phyloP scores from a whole-genome alignment of 1,284 basidiomycete species.

The Trametes sp. region DNA sequence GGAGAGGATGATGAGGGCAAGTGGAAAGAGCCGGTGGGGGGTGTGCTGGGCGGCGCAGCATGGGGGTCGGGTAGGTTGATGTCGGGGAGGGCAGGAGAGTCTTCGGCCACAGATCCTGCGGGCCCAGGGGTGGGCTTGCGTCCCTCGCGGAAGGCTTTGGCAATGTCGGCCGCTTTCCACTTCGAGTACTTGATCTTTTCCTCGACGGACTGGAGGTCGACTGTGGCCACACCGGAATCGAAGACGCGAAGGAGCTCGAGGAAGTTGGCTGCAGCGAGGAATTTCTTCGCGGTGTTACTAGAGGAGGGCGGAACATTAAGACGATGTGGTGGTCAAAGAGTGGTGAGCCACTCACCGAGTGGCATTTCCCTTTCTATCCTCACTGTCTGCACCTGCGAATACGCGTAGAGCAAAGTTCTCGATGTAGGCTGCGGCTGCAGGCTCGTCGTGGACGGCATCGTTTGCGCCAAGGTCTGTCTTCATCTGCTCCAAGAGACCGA shows the following conservation, averaged over 20 bases:
- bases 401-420: constrained; percentile 95
- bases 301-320: neutral
- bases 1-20: constrained; percentile 26
- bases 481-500: constrained; percentile 83
- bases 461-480: constrained; percentile 78
- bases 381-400: constrained; percentile 90
- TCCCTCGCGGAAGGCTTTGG: constrained; percentile 89
- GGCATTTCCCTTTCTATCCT: constrained; percentile 81
- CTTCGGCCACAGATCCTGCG: constrained; percentile 48
- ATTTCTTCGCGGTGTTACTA: constrained; percentile 87
- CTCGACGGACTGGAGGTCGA: constrained; percentile 46
- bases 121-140: constrained; percentile 75
- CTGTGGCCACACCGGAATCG: constrained; percentile 63
- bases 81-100: constrained; percentile 22
- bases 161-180: constrained; percentile 92
- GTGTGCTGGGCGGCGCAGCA: constrained; percentile 29
- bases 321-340: constrained; percentile 24
- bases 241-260: constrained; percentile 85
- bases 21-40: constrained; percentile 29
- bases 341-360: constrained; percentile 60
- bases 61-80: constrained; percentile 22
- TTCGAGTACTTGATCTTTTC: constrained; percentile 90
- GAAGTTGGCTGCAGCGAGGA: constrained; percentile 88
- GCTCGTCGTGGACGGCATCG: constrained; percentile 87
- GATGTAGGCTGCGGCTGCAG: constrained; percentile 86